Base-by-base conservation (phyloP, 2,329 filamentous ascomycete species). In the Aspergillus sp. region DNA sequence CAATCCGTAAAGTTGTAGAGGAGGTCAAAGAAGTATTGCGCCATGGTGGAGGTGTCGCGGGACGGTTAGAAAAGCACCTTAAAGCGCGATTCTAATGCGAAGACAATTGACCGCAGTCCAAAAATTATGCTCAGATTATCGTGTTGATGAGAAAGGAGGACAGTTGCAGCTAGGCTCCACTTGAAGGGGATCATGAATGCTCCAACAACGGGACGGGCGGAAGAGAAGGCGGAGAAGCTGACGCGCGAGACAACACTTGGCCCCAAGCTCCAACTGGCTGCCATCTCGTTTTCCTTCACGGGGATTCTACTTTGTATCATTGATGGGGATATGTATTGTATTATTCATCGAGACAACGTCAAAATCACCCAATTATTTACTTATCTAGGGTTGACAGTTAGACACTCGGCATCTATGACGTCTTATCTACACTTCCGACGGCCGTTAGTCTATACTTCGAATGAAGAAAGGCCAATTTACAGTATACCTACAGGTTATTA, bases 1-100 rank as follows among this genome's bases (percentile, higher is more conserved):
- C 93, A 98, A 78, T 93, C 96, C 63, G 91, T 92, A 61, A 99
- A 84, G 59, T 92, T 96, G 76, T 95, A 96, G 66, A 98, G 80
- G 37, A 96, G 82, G 74, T 98, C 95, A 64, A 93, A 85, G 61
- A 98, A 81, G 72, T 96, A 88, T 75, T 92, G 89, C 71, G 90
- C 86, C 90, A 93, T 93, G 44, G 44, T 62, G 48, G 45, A 46
- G 17, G 43, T 33, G 14, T 27, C 24, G 15, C 41, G 3, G n/a
- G 23, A 41, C 14, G 12, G 17, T 41, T 19, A 44, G 27, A 27
- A n/a, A 8, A 51, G 7, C 37, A 51, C 31, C 14, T 24, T 21
- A 24, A 5, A 6, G 15, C 17, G 37, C 21, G 23, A 41, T 15
- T 41, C 7, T 14, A 51, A 51, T 17, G 37, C 21, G 21, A 33